Base-by-base conservation (phyloP, 176 grass and related monocot genomes). In the Musa acuminata region DNA sequence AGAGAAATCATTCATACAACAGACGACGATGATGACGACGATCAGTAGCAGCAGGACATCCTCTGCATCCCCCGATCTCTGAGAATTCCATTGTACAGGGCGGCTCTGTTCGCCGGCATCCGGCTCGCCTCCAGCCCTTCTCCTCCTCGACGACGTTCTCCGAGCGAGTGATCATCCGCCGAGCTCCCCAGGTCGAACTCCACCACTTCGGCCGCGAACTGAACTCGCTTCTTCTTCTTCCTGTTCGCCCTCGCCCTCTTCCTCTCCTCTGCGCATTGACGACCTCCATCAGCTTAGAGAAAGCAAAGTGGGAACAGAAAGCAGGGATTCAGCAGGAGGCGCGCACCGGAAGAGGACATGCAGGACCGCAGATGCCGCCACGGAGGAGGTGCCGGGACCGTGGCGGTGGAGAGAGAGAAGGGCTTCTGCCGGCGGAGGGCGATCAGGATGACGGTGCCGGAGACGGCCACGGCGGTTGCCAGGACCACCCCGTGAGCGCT, bases 31-130 rank as follows among this genome's bases (percentile, higher is more conserved):
- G 35, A 43, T 6, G 35, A 13, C 13, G 57, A 1, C 57, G 64
- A 51, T 92, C 86, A 96, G 68, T 96, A 92, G 73, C 87, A 82
- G 69, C 80, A 96, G 71, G 92, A n/a, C 66, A 85, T 26, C 74
- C 89, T 82, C 67, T 89, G 89, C 73, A 86, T 82, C 80, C 71
- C 68, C 52, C 92, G 89, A 60, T 77, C 89, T 49, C 89, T 87
- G 54, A 96, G 85, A 72, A 96, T 92, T 78, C 89, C 89, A 19
- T 82, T 84, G 83, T 92, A 96, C 50, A 96, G 80, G 80, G 89
- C 92, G 76, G 84, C 85, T 75, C 89, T 72, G 71, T 96, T 96
- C 53, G 89, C 92, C 62, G 92, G 92, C 92, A 96, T 92, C 69
- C 72, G 78, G 13, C 73, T 48, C 49, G 35, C 49, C 76, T 19